Evolutionary conservation across 192 early-diverging fungal species (phyloP).

Genomic region (Coemansia aciculifera): DNA sequence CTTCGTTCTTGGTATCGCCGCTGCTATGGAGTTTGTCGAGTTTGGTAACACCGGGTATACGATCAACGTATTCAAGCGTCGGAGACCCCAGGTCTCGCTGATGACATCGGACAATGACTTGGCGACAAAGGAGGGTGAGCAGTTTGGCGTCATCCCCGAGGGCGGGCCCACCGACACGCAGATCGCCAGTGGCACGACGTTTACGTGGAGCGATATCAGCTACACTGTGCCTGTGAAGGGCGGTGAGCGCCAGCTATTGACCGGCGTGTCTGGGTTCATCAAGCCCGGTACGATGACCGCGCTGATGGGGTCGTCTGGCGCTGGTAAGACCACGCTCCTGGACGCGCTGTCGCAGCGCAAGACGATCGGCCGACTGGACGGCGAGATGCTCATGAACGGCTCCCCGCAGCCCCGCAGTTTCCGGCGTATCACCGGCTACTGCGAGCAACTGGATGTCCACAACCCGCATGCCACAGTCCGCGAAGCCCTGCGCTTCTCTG

Average conservation of each 20-base stretch:
- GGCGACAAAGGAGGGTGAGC: slow-evolving; percentile 20
- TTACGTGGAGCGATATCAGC: slow-evolving; percentile 65
- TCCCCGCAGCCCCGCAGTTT: slow-evolving; percentile 57
- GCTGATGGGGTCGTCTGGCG: slow-evolving; percentile 71
- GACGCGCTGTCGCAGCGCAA: slow-evolving; percentile 77
- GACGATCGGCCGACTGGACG: slow-evolving; percentile 65
- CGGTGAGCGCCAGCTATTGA: slow-evolving; percentile 59
- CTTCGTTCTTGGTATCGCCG: slow-evolving; percentile 34
- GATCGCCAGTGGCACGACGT: slow-evolving; percentile 58
- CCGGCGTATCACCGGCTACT: slow-evolving; percentile 74
- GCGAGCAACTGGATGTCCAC: slow-evolving; percentile 84
- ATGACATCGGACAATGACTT: slow-evolving; percentile 14
- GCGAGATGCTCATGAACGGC: slow-evolving; percentile 72
- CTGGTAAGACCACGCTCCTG: slow-evolving; percentile 77
- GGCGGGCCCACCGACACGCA: slow-evolving; percentile 49
- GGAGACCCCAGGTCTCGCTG: slow-evolving; percentile 25
- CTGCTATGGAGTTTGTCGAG: slow-evolving; percentile 65
- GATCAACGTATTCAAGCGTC: slow-evolving; percentile 57
- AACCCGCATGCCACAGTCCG: slow-evolving; percentile 71
- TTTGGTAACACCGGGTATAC: slow-evolving; percentile 59
- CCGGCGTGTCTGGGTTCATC: slow-evolving; percentile 69
- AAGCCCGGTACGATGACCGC: slow-evolving; percentile 78
- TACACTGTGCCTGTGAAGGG: slow-evolving; percentile 61
- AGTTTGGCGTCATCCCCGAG: slow-evolving; percentile 11
- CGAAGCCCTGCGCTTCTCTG: slow-evolving; percentile 65